Evolutionary conservation across 257 asterid species (phyloP), one percentile per base, ranked within the genome.

Genomic region (Solanum sparsipilum): DNA sequence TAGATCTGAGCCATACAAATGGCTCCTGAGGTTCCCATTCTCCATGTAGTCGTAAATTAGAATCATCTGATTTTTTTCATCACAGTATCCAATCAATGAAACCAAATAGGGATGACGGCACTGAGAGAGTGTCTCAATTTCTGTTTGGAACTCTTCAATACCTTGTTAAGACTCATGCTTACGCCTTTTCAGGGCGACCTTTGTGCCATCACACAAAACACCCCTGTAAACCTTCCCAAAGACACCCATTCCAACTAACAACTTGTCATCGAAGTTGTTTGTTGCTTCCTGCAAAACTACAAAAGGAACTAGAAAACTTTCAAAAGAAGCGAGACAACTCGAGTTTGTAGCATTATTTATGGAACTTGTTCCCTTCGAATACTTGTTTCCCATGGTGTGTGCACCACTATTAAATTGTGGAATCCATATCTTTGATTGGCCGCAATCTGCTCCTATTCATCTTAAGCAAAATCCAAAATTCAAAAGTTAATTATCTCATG

Each of bases 201-300:
- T 86, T 32, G 88, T n/a, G 76, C 90, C 90, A 81, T 86, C 88
- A n/a, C 21, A 27, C 31, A 89, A 86, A 16, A 86, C 38, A 48
- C 85, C 89, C 38, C 67, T 89, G 38, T 68, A 86, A 27, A 86
- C 90, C 70, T 70, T 89, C 16, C 89, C 90, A 86, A 38, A 89
- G 23, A 87, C 87, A 6, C 90, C 90, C 38, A 6, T 13, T 7
- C 87, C 90, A 35, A 86, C 31, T 0, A 32, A 5, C 0, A 72
- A 72, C 23, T 23, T 71, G 7, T 71, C 25, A 32, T 71, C 15
- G 1, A 71, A 71, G 25, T 71, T 5, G 44, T 71, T 32, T 0
- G 41, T 71, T 71, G 25, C 79, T 32, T 71, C 41, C 79, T 71
- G 25, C 79, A 71, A 71, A 71, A 4, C 79, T 71, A 34, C 39